Base-by-base conservation (phyloP, 176 grass and related monocot genomes). In the Leersia perrieri region DNA sequence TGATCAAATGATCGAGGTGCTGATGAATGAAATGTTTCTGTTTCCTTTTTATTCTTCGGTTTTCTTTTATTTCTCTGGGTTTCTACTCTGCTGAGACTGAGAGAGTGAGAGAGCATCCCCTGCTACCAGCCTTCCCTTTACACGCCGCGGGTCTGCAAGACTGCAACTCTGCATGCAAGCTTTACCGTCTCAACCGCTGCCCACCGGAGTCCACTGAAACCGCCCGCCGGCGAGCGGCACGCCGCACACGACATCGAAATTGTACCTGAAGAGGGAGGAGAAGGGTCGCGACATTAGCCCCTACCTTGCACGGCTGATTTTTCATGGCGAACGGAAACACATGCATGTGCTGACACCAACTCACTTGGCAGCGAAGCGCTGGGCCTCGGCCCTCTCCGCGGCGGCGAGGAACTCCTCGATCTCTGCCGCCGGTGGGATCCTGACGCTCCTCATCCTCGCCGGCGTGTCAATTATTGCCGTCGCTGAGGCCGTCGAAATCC, bases 361-460 rank as follows among this genome's bases (percentile, higher is more conserved):
- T 90, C 87, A 97, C 93, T 85, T 97, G 88, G 75, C 74, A 1
- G 83, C 53, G 71, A 91, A 93, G 33, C 88, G 90, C 9, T 85
- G 68, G 49, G 87, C 75, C 55, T 86, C 64, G 33, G 88, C 85
- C 75, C 76, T 89, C 80, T 97, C 90, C 5, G 80, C 83, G 35
- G 85, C 85, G 33, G 47, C 44, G 68, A 97, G 93, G 88, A 97
- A 97, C 27, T 82, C 72, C 18, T 97, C 93, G 57, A 97, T 86
- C 82, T 97, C 90, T 27, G 16, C 78, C 66, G 68, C 67, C 13
- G 51, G 68, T n/a, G 90, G 93, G 78, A 63, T 84, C 64, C 60
- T 89, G 49, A n/a, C 11, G 47, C 32, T 22, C 18, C 3, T n/a
- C 49, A 7, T 55, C 49, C 45, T 34, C 12, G 12, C 3, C 6